These are phyloP conservation scores for Galerina sulciceps DNA, from an alignment of 768 basidiomycete species.

Conservation along the genomic window DNA sequence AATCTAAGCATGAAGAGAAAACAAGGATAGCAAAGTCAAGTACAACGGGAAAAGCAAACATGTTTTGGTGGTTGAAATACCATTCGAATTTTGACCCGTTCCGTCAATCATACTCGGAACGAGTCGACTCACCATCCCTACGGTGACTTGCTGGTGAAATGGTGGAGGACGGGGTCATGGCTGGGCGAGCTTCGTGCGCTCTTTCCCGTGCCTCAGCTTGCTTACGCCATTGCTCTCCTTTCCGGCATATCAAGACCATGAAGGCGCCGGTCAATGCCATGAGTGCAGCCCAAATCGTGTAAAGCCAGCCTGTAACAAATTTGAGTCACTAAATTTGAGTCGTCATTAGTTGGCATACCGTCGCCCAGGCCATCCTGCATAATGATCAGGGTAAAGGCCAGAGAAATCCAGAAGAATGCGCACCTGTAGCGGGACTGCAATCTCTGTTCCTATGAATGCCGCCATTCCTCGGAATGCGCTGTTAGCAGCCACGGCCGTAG, in stretches of 20 bases:
- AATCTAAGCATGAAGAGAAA: too few species aligned
- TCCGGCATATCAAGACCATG: constrained; percentile 61
- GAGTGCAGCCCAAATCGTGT: constrained; percentile 63
- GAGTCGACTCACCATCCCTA: too few species aligned
- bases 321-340: not conserved
- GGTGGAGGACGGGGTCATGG: not conserved
- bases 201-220: constrained; percentile 48
- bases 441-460: constrained; percentile 72
- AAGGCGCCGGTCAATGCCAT: constrained; percentile 56
- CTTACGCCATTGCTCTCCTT: constrained; percentile 65
- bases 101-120: too few species aligned
- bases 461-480: constrained; percentile 72
- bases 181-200: not conserved
- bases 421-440: constrained; percentile 75
- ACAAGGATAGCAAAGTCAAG: too few species aligned
- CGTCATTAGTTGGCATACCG: constrained; percentile 41
- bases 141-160: not conserved
- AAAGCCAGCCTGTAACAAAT: constrained; percentile 54
- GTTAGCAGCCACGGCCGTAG: constrained; percentile 76
- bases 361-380: constrained; percentile 70
- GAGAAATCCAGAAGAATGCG: constrained; percentile 16
- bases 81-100: too few species aligned
- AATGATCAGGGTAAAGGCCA: not conserved
- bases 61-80: too few species aligned
- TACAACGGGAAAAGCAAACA: too few species aligned